These are phyloP conservation scores for Aspergillus sp. DNA, from an alignment of 2,329 filamentous ascomycete genomes.

Conservation along the genomic window DNA sequence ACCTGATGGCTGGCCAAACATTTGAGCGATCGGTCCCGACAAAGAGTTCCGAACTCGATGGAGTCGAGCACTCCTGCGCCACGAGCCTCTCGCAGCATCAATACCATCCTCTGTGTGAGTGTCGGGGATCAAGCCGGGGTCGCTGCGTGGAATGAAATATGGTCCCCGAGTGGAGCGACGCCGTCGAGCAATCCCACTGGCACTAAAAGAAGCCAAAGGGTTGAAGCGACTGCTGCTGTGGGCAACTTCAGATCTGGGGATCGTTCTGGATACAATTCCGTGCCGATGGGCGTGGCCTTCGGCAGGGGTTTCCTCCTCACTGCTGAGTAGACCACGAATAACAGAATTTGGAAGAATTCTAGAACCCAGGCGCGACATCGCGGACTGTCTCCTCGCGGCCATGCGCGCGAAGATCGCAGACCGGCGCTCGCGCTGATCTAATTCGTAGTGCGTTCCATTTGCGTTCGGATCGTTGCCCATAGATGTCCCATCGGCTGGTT, in stretches of 20 bases:
- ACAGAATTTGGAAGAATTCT: slow-evolving; percentile 48
- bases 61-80: slow-evolving; percentile 41
- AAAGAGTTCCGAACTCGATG: slow-evolving; percentile 45
- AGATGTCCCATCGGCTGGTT: slow-evolving; percentile 15
- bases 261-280: slow-evolving; percentile 39
- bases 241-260: slow-evolving; percentile 33
- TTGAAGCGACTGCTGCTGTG: slow-evolving; percentile 39
- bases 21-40: slow-evolving; percentile 43
- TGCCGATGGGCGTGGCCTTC: slow-evolving; percentile 46
- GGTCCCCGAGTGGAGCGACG: slow-evolving; percentile 36
- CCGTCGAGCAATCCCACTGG: slow-evolving; percentile 40
- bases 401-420: slow-evolving; percentile 34
- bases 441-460: slow-evolving; percentile 31
- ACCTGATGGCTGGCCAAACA: slow-evolving; percentile 40
- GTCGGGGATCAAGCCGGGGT: slow-evolving; percentile 32
- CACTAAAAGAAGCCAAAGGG: slow-evolving; percentile 39
- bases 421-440: slow-evolving; percentile 29
- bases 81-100: slow-evolving; percentile 33
- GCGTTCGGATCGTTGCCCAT: slow-evolving; percentile 40
- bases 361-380: slow-evolving; percentile 49
- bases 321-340: slow-evolving; percentile 43
- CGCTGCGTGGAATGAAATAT: slow-evolving; percentile 39
- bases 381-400: slow-evolving; percentile 43
- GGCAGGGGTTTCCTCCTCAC: slow-evolving; percentile 46
- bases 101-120: slow-evolving; percentile 24